Evolutionary conservation across 176 grass and related monocot species (phyloP), one percentile per base, ranked within the genome.

Genomic region (Avena sativa): DNA sequence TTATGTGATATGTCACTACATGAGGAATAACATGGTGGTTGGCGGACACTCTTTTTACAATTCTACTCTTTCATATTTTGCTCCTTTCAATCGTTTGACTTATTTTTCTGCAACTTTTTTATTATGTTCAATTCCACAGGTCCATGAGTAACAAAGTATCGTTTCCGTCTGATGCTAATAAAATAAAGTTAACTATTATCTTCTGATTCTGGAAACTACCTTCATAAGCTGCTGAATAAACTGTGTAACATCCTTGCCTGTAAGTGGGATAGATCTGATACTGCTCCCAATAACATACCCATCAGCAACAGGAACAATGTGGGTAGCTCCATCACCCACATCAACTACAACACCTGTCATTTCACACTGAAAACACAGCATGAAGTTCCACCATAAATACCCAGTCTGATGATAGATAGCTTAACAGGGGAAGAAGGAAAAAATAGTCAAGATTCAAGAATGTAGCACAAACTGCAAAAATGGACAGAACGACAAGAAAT

Each of bases 311-410:
- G 97, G 94, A 70, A 99, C 97, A 49, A 99, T 86, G 86, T 99
- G 97, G 53, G 97, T 99, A 78, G 92, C 97, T 49, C 97, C 97
- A 81, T 99, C 94, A 75, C 97, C 97, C 80, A 99, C 94, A 90
- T 96, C 97, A 63, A 99, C 94, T 57, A 99, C 92, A 76, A 99
- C 97, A 83, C 97, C 97, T 87, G 97, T 99, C 97, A 99, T 99
- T 94, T 99, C 97, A 96, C 97, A 99, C 97, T 99, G 90, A 90
- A 92, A 87, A 86, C 63, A 89, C 81, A 93, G 81, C 60, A 90
- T 92, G 73, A 84, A 81, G 23, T 28, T 87, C 71, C 43, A 76
- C 56, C 56, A 84, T 90, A 86, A 93, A 84, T 75, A 72, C 58
- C 11, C 47, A 76, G 8, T 82, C 19, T 40, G 58, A 86, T 78